phyloP scores from a whole-genome alignment of 495 filamentous ascomycete genomes.

The Penicillium macrosclerotiorum region DNA sequence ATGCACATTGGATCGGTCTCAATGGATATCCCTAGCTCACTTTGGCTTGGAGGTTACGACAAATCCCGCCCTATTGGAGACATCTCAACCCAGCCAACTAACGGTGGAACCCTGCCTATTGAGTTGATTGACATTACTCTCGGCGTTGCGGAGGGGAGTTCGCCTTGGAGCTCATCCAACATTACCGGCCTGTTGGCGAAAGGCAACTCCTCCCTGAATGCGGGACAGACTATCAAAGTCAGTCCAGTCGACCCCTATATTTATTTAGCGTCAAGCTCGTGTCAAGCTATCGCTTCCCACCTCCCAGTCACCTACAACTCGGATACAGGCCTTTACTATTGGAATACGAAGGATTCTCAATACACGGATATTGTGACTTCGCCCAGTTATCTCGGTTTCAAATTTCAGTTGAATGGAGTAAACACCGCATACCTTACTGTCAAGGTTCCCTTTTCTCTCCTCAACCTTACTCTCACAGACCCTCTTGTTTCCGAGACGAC shows the following conservation, averaged over 20 bases:
- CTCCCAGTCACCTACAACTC: slow-evolving; percentile 45
- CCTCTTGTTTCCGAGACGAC: too few relatives aligned
- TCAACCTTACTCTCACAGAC: too few relatives aligned
- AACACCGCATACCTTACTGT: slow-evolving; percentile 40
- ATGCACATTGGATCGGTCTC: slow-evolving; percentile 52
- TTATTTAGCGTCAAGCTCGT: slow-evolving; percentile 45
- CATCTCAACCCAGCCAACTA: slow-evolving; percentile 8
- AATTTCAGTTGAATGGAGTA: slow-evolving; percentile 30
- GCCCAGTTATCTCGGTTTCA: slow-evolving; percentile 47
- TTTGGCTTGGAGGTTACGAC: slow-evolving; percentile 51
- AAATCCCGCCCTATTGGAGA: slow-evolving; percentile 34
- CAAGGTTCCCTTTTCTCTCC: slow-evolving; percentile 51
- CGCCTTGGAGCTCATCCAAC: slow-evolving; percentile 36
- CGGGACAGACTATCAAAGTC: slow-evolving; percentile 20
- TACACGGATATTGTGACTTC: slow-evolving; percentile 47
- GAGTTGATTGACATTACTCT: slow-evolving; percentile 35
- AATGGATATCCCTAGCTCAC: slow-evolving; percentile 33
- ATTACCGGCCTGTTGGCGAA: slow-evolving; percentile 37
- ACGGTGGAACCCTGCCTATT: slow-evolving; percentile 26
- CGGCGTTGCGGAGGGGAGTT: slow-evolving; percentile 35
- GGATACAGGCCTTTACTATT: slow-evolving; percentile 44
- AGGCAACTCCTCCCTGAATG: background rate
- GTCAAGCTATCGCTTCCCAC: slow-evolving; percentile 41
- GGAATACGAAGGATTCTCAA: slow-evolving; percentile 40
- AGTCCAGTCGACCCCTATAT: slow-evolving; percentile 46